Evolutionary conservation across 768 basidiomycete genomes (phyloP), one percentile per base, ranked within the genome.

Genomic region (Porphyrellus cyaneotinctus): DNA sequence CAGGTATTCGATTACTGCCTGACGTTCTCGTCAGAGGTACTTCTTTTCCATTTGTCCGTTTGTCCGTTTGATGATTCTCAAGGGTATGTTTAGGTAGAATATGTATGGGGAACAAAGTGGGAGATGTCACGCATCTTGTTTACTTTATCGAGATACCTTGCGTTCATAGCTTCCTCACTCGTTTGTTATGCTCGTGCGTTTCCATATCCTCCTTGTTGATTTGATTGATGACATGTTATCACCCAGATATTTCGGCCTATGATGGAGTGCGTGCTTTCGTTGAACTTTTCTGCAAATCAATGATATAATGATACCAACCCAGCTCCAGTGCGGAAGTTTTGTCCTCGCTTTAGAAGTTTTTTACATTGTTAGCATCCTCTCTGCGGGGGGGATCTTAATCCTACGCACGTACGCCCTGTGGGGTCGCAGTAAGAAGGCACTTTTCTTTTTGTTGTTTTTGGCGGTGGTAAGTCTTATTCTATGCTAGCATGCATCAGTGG

Each of bases 331-430:
- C 41, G 53, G 60, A 28, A 15, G 3, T 3, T 63, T 65, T 43
- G 23, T 36, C n/a, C 3, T 54, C 24, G 49, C 49, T 17, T 11
- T 64, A 24, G 52, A 60, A 65, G 60, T 26, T 17, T 15, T 54
- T 2, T 66, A 53, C 44, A 54, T 2, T 23, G 42, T 41, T 17
- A 56, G 59, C 18, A 24, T 61, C n/a, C 18, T 66, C n/a, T 48
- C 48, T 8, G 32, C 59, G 0, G 57, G 56, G 50, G 59, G 41
- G 12, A 50, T 66, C 28, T 54, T 65, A 36, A 66, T 66, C 26
- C 42, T 64, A 4, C 64, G 64, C 23, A 66, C 64, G 20, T 66
- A 61, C 18, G 59, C 64, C 24, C 39, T 65, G 48, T 65, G 64
- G 59, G 53, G 52, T 45, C 56, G 56, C 28, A 64, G 37, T 37